These are phyloP conservation scores for Cercophora sp. DNA, from an alignment of 495 filamentous ascomycete genomes.

Conservation along the genomic window DNA sequence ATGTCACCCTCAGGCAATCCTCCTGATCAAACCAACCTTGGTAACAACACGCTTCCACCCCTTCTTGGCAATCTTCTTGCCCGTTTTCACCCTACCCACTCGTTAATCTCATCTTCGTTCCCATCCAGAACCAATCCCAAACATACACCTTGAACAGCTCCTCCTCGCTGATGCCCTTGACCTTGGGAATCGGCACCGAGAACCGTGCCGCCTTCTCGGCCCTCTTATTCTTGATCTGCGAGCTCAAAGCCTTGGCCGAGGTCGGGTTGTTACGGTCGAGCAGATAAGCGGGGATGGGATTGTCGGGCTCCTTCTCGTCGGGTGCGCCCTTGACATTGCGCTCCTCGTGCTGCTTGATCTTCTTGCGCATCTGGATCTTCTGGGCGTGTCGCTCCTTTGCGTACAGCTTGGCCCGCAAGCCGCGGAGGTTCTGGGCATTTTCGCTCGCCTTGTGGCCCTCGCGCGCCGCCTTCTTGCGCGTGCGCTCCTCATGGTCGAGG, in stretches of 20 bases:
- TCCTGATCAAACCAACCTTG: slow-evolving; percentile 19
- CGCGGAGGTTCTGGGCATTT: slow-evolving; percentile 86
- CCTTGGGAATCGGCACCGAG: slow-evolving; percentile 88
- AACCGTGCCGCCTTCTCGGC: slow-evolving; percentile 95
- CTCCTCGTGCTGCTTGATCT: slow-evolving; percentile 90
- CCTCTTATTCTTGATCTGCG: slow-evolving; percentile 46
- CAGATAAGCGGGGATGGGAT: slow-evolving; percentile 79
- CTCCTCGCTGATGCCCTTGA: slow-evolving; percentile 88
- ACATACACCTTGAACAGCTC: slow-evolving; percentile 89
- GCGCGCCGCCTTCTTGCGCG: slow-evolving; percentile 81
- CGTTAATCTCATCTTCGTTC: slow-evolving; percentile 5
- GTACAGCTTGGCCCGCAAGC: slow-evolving; percentile 90
- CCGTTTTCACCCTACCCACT: slow-evolving; percentile 69
- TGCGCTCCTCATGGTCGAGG: slow-evolving; percentile 82
- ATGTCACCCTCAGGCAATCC: too few species aligned
- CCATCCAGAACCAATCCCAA: neutral
- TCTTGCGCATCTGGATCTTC: slow-evolving; percentile 99
- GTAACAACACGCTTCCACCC: slow-evolving; percentile 97
- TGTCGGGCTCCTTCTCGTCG: slow-evolving; percentile 64
- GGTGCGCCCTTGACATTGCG: slow-evolving; percentile 89
- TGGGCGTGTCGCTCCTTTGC: slow-evolving; percentile 89
- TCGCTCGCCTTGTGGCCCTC: slow-evolving; percentile 80
- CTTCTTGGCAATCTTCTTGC: slow-evolving; percentile 59
- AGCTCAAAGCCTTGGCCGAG: slow-evolving; percentile 79
- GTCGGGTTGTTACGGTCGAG: slow-evolving; percentile 83